Percentiles rank a stretch among this genome's conserved stretches.
These are phyloP conservation scores for Sutorius eximius DNA, from an alignment of 1,284 basidiomycete genomes.

Conservation along the genomic window DNA sequence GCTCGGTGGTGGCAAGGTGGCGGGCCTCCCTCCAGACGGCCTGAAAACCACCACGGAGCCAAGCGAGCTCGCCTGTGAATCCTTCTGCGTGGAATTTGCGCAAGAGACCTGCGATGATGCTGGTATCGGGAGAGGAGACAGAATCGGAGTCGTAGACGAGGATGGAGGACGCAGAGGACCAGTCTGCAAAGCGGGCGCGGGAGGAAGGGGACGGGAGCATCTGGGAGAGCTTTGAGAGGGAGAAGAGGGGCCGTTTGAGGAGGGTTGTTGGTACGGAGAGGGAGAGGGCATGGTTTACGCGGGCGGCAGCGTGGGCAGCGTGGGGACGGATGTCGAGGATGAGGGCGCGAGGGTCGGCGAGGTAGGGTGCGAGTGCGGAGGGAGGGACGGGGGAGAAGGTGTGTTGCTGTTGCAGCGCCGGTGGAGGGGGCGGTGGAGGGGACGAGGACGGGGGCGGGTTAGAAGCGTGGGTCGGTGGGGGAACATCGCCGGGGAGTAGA, in stretches of 20 bases:
- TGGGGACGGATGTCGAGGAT: constrained; percentile 89
- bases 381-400: constrained; percentile 37
- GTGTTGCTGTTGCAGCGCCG: neutral
- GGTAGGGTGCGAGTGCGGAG: constrained; percentile 32
- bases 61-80: constrained; percentile 65
- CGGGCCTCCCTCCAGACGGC: constrained; percentile 59
- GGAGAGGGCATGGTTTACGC: constrained; percentile 75
- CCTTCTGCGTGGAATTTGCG: constrained; percentile 79
- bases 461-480: neutral
- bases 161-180: constrained; percentile 58
- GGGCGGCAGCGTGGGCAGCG: constrained; percentile 65
- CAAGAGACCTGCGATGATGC: constrained; percentile 77
- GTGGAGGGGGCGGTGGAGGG: neutral
- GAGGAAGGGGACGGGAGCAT: constrained; percentile 69
- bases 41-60: constrained; percentile 81
- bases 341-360: constrained; percentile 41
- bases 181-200: constrained; percentile 60
- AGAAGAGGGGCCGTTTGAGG: constrained; percentile 85
- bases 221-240: constrained; percentile 67
- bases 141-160: constrained; percentile 85
- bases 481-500: constrained; percentile 28
- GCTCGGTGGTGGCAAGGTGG: constrained; percentile 52
- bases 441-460: neutral
- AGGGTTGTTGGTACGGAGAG: constrained; percentile 93
- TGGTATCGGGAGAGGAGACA: constrained; percentile 54